Percentiles rank a stretch among this genome's conserved stretches.
These are phyloP conservation scores for Closterium sp. DNA, from an alignment of 139 green algal species.

Conservation along the genomic window DNA sequence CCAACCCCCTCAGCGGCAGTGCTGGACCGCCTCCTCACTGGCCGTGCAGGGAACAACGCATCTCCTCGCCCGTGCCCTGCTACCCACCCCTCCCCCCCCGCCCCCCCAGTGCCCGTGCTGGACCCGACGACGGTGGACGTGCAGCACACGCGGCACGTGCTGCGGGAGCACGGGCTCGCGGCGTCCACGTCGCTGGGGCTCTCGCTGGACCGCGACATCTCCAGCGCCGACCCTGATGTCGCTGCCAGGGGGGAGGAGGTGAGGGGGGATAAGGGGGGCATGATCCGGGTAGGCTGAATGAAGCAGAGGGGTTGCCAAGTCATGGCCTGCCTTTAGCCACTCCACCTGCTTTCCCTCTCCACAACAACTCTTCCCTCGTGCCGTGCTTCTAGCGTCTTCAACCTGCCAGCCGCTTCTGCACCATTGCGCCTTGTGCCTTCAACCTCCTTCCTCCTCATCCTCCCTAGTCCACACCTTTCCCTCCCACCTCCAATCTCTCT, in stretches of 20 bases:
- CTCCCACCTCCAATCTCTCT: neutral
- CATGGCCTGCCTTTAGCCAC: too few species aligned
- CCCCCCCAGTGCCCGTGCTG: slow-evolving; percentile 14
- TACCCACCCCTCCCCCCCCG: neutral
- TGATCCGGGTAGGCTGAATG: neutral
- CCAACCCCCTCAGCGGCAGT: neutral
- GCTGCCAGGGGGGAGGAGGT: slow-evolving; percentile 27
- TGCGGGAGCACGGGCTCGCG: slow-evolving; percentile 16
- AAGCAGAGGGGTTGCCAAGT: too few species aligned
- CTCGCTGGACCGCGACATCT: slow-evolving; percentile 29
- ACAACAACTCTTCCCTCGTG: too few species aligned
- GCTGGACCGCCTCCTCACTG: too few species aligned
- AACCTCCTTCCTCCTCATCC: too few species aligned
- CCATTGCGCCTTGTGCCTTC: too few species aligned
- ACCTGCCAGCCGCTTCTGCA: too few species aligned
- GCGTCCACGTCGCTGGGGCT: slow-evolving; percentile 40
- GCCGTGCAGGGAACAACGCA: too few species aligned
- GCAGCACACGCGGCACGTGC: slow-evolving; percentile 7
- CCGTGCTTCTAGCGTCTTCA: too few species aligned
- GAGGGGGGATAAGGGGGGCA: neutral
- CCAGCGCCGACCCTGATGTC: slow-evolving; percentile 28
- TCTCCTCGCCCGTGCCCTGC: neutral
- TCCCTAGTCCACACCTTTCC: too few species aligned
- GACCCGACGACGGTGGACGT: slow-evolving; percentile 21
- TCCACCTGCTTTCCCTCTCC: too few species aligned